These are phyloP conservation scores for Suaeda aralocaspica DNA, from an alignment of 148 eudicot species.

Conservation along the genomic window DNA sequence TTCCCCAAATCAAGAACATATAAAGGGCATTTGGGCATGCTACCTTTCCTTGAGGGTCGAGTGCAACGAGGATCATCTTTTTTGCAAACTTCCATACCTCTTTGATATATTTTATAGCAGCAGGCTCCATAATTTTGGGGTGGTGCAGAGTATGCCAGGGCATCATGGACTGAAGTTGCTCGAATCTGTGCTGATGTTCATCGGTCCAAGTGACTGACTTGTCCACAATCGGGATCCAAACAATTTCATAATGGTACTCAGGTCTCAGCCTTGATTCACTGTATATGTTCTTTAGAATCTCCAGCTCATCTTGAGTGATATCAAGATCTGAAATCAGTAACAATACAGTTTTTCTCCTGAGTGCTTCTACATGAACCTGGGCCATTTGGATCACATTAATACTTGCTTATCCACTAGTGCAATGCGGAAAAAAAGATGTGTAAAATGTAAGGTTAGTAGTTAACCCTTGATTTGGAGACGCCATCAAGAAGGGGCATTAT, in stretches of 20 bases:
- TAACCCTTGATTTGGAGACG: constrained; percentile 47
- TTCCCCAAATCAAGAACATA: constrained; percentile 90
- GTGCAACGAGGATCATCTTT: constrained; percentile 60
- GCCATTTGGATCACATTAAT: background rate
- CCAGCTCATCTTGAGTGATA: constrained; percentile 48
- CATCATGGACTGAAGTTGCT: constrained; percentile 55
- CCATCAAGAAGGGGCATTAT: constrained; percentile 56
- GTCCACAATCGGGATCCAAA: constrained; percentile 83
- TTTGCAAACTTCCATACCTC: constrained; percentile 68
- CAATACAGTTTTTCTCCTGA: constrained; percentile 60
- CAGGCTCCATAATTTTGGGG: constrained; percentile 70
- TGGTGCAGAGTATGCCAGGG: constrained; percentile 71
- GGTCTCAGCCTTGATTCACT: constrained; percentile 38
- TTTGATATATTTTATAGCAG: constrained; percentile 61
- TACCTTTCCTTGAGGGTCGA: constrained; percentile 83
- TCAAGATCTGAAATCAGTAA: constrained; percentile 80
- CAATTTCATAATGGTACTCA: constrained; percentile 58
- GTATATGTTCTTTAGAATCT: constrained; percentile 45
- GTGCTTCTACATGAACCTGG: constrained; percentile 67
- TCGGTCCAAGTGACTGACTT: constrained; percentile 45
- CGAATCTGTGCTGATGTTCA: constrained; percentile 38
- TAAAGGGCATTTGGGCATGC: constrained; percentile 63
- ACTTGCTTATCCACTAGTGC: background rate
- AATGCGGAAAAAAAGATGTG: background rate
- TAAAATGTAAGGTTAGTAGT: background rate